Evolutionary conservation across 2,329 filamentous ascomycete genomes (phyloP).

Genomic region (Apiospora koreana): DNA sequence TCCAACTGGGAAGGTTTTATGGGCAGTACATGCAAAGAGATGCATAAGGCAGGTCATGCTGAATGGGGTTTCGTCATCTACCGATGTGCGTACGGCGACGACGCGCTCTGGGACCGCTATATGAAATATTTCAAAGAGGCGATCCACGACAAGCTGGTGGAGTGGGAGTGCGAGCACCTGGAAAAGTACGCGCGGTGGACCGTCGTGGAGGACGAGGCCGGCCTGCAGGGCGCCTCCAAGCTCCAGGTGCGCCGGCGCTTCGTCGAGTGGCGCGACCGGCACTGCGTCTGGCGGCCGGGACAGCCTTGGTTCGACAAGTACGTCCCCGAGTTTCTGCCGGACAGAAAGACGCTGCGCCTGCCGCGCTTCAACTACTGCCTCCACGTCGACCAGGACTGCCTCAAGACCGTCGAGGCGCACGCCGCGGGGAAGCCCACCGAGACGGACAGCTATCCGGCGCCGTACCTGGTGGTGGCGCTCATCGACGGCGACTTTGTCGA

Average conservation of each 20-base stretch:
- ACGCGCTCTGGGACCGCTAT: not conserved
- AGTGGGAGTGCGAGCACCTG: not conserved
- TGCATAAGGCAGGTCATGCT: not conserved
- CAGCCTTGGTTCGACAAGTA: not conserved
- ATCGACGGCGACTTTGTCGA: not conserved
- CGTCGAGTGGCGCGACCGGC: not conserved
- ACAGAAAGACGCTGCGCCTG: not conserved
- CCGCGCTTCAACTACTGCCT: slow-evolving; percentile 2
- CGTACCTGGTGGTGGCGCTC: not conserved
- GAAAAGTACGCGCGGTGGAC: not conserved
- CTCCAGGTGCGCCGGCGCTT: not conserved
- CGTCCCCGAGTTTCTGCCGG: not conserved
- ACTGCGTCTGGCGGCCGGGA: not conserved
- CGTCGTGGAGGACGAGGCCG: not conserved
- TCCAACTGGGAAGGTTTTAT: not conserved
- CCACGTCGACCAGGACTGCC: slow-evolving; percentile 2
- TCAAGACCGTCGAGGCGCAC: not conserved
- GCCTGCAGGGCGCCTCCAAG: not conserved
- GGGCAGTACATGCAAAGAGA: not conserved
- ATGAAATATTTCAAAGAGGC: not conserved
- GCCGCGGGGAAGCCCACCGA: not conserved
- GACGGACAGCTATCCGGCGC: not conserved
- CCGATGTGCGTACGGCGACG: slow-evolving; percentile 1
- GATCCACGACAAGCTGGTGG: not conserved
- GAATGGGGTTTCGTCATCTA: not conserved